Evolutionary conservation across 1,284 basidiomycete species (phyloP), one percentile per base, ranked within the genome.

Genomic region (Cerrena zonata): DNA sequence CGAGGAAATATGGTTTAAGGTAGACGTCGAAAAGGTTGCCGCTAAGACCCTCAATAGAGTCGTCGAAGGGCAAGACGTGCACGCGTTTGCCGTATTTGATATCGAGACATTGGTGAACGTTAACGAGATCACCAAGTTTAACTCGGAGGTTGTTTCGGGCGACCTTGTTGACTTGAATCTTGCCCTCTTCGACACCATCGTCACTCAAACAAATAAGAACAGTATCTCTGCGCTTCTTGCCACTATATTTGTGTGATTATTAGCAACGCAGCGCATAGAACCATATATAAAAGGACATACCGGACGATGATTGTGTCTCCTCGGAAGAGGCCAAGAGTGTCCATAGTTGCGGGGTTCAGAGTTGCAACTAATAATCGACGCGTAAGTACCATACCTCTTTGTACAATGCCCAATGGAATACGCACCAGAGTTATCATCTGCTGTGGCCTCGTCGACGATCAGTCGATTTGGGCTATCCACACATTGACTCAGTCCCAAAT

Each of bases 21-120:
- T 95, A 99, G 45, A 99, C 94, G 65, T 99, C 96, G 63, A 99
- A 99, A 58, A 99, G 82, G 74, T 99, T 99, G 27, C 96, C 96
- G 59, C 93, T 95, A 46, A 99, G 78, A 61, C 91, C 96, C 73
- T 99, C 96, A 56, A 99, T 78, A 10, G 95, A 98, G 75, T 99
- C 96, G 64, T 98, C 94, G 65, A 99, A 99, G 11, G 96, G 96
- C 22, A 99, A 77, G 50, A 99, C 82, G 68, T 99, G 96, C 41
- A 99, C 86, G 51, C 95, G 88, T 71, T 99, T 99, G 61, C 96
- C 96, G 69, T 99, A 99, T 72, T 98, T 98, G 79, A 99, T 99
- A 65, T 99, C 95, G 59, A 90, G 83, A 68, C 94, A 97, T 58
- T 93, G 85, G 65, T 98, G 94, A 1, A 99, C 92, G 56, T 91